Evolutionary conservation across 345 rosid genomes (phyloP), one percentile per base, ranked within the genome.

Genomic region (Ceriops decandra): DNA sequence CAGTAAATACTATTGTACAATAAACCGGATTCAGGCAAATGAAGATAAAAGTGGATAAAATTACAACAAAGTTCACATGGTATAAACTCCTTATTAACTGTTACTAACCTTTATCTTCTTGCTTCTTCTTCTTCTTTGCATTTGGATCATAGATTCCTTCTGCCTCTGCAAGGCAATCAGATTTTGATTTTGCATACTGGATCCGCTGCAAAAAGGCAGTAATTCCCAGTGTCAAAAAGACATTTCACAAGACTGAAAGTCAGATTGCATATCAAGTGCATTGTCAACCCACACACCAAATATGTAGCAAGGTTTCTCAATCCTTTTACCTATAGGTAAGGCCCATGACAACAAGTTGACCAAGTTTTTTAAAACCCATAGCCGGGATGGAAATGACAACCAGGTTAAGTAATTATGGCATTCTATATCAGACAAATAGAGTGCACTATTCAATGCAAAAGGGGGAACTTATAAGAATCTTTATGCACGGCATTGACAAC

Each of bases 81-180:
- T 42, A 57, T 8, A n/a, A 46, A 68, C 31, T 52, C 15, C 54
- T 22, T 9, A 54, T 27, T 67, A 8, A 33, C 60, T 49, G 52
- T 17, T 33, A 46, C 33, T 71, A 61, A 92, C 98, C 92, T 84
- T 88, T 92, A 31, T 92, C 98, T 73, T 95, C 96, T 78, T 95
- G 97, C 60, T 77, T 72, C 84, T 85, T 92, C 83, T 81, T 95
- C 84, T 90, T 95, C 88, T 90, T 95, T 73, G 90, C 98, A 71
- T 83, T 85, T 11, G 90, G 85, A 70, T 86, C 86, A 33, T 77
- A 92, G 71, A 87, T 83, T 74, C 98, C 98, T 63, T 92, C 98
- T 0, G 76, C 92, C 78, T 92, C 91, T 75, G 88, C 82, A 57
- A 92, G 52, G 82, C 96, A 95, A 76, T 95, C 98, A 0, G 97